These are phyloP conservation scores for Boletus rubropictus DNA, from an alignment of 768 basidiomycete genomes.

Conservation along the genomic window DNA sequence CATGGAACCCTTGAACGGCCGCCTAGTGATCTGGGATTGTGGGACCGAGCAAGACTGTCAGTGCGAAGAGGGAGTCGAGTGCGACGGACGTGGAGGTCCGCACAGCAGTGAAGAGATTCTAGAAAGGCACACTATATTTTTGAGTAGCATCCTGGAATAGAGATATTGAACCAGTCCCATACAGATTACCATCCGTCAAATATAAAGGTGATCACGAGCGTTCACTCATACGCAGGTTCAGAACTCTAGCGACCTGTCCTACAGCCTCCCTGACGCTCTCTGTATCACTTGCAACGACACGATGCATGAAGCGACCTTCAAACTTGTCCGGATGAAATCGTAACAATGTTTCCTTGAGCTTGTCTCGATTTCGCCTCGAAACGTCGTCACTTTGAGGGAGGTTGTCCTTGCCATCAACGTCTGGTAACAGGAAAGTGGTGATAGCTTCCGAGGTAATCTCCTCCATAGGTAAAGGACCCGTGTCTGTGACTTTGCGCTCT, in stretches of 20 bases:
- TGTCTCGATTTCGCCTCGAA: constrained; percentile 51
- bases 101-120: neutral
- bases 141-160: neutral
- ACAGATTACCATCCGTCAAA: neutral
- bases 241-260: constrained; percentile 54
- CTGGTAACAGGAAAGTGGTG: constrained; percentile 49
- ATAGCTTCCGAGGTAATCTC: constrained; percentile 54
- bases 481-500: constrained; percentile 11
- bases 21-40: neutral
- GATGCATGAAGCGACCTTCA: constrained; percentile 61
- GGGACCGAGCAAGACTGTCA: neutral
- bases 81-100: too few species aligned
- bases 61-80: too few species aligned
- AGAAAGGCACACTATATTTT: neutral
- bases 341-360: constrained; percentile 58
- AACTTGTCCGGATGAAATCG: constrained; percentile 83
- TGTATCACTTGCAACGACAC: constrained; percentile 42
- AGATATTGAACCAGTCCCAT: neutral
- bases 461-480: constrained; percentile 31
- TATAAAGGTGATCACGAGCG: constrained; percentile 1
- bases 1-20: too few species aligned
- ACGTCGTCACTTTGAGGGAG: constrained; percentile 18
- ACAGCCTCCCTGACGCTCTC: constrained; percentile 53
- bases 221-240: constrained; percentile 51
- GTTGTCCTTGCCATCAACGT: neutral